These are phyloP conservation scores for Echria macrotheca DNA, from an alignment of 495 filamentous ascomycete species.

Conservation along the genomic window DNA sequence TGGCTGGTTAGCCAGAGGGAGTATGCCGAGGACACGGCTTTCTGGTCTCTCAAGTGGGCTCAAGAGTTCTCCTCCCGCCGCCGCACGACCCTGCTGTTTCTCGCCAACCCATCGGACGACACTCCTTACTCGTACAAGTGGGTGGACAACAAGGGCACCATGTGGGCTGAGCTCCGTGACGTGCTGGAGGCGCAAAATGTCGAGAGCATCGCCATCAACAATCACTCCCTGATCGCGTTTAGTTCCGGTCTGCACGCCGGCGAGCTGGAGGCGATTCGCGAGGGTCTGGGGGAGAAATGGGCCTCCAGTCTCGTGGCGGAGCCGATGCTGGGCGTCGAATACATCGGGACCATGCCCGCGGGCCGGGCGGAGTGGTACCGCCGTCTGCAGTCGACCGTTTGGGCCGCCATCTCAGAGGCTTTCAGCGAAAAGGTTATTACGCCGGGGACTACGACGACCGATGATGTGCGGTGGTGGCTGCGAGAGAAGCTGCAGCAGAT, in stretches of 20 bases:
- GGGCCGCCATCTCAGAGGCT: slow-evolving; percentile 42
- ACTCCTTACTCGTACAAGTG: slow-evolving; percentile 25
- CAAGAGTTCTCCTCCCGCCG: slow-evolving; percentile 41
- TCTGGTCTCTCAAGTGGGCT: slow-evolving; percentile 42
- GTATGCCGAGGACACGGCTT: slow-evolving; percentile 44
- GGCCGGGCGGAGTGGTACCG: slow-evolving; percentile 35
- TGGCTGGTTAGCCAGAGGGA: slow-evolving; percentile 49
- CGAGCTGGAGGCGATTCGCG: slow-evolving; percentile 30
- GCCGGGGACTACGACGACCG: slow-evolving; percentile 37
- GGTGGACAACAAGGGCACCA: slow-evolving; percentile 39
- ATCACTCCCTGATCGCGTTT: slow-evolving; percentile 35
- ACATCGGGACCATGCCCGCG: slow-evolving; percentile 39
- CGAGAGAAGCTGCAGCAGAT: slow-evolving; percentile 38
- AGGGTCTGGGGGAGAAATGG: slow-evolving; percentile 32
- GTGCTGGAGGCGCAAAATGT: slow-evolving; percentile 30
- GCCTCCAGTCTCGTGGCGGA: slow-evolving; percentile 28
- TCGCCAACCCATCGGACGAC: slow-evolving; percentile 27
- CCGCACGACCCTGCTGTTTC: slow-evolving; percentile 39
- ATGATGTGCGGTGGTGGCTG: slow-evolving; percentile 47
- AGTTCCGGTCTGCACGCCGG: slow-evolving; percentile 41
- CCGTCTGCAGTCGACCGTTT: slow-evolving; percentile 41
- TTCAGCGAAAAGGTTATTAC: slow-evolving; percentile 40
- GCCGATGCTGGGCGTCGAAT: slow-evolving; percentile 41
- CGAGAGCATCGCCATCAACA: slow-evolving; percentile 36
- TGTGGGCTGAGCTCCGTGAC: slow-evolving; percentile 31